phyloP scores from a whole-genome alignment of 192 early-diverging fungal genomes.

The Umbelopsis ramanniana region DNA sequence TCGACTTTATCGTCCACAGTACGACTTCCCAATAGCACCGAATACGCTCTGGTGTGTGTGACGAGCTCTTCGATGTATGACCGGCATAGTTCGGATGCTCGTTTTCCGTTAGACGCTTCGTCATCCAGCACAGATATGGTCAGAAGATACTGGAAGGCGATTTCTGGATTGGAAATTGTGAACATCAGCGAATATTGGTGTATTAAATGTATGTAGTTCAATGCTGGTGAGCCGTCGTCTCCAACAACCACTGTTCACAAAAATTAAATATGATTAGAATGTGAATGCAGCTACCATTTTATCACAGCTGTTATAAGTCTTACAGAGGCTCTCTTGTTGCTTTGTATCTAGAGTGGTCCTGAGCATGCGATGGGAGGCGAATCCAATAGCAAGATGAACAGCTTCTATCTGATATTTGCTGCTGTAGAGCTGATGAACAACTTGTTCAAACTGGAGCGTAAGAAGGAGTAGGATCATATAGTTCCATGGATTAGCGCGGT shows the following conservation, averaged over 20 bases:
- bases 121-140: slow-evolving; percentile 6
- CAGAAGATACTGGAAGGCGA: slow-evolving; percentile 13
- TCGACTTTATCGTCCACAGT: slow-evolving; percentile 5
- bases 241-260: not conserved
- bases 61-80: slow-evolving; percentile 20
- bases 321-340: not conserved
- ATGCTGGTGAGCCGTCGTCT: not conserved
- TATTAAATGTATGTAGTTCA: slow-evolving; percentile 2
- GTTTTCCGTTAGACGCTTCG: not conserved
- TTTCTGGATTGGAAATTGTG: slow-evolving; percentile 5
- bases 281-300: not conserved
- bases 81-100: slow-evolving; percentile 16
- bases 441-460: slow-evolving; percentile 86
- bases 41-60: slow-evolving; percentile 4
- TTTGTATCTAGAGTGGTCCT: not conserved
- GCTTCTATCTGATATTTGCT: not conserved
- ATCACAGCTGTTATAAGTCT: not conserved
- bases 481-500: slow-evolving; percentile 69
- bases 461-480: slow-evolving; percentile 87
- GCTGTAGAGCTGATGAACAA: slow-evolving; percentile 9
- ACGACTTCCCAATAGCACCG: not conserved
- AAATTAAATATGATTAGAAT: not conserved
- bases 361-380: slow-evolving; percentile 4
- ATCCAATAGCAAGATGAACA: slow-evolving; percentile 9
- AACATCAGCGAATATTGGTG: slow-evolving; percentile 12